phyloP scores from a whole-genome alignment of 164 flowering plant species.

The Litsea cubeba region DNA sequence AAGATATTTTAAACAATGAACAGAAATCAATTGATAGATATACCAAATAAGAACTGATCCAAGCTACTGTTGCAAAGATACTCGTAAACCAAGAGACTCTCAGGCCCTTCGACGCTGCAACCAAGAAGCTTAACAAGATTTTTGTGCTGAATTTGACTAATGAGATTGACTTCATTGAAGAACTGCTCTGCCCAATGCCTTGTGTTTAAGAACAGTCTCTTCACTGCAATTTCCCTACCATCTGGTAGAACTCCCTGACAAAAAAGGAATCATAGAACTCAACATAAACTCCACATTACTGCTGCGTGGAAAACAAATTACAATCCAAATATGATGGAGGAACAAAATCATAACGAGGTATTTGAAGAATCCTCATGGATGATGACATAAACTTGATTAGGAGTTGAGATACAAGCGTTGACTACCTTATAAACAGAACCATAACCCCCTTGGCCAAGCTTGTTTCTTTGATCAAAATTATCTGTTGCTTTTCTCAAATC shows the following conservation, averaged over 20 bases:
- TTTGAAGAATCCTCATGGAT: not conserved
- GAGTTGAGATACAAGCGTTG: not conserved
- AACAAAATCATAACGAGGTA: not conserved
- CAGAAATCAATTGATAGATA: not conserved
- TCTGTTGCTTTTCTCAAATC: constrained; percentile 13
- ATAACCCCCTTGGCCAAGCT: constrained; percentile 12
- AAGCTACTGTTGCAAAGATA: constrained; percentile 13
- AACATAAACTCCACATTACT: not conserved
- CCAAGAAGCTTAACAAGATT: constrained; percentile 15
- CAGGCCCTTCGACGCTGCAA: constrained; percentile 17
- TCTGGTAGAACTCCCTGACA: constrained; percentile 13
- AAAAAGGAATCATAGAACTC: not conserved
- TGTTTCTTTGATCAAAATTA: constrained; percentile 2
- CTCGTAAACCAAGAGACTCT: constrained; percentile 19
- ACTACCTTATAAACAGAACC: constrained; percentile 10
- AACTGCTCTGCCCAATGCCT: constrained; percentile 15
- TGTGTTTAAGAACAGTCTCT: constrained; percentile 17
- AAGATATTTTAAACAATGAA: not conserved
- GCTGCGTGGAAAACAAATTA: not conserved
- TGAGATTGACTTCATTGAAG: constrained; percentile 16
- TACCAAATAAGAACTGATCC: constrained; percentile 18
- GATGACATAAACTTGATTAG: not conserved
- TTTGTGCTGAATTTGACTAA: constrained; percentile 13
- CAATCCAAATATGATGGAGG: not conserved
- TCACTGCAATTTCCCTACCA: constrained; percentile 16